phyloP scores from a whole-genome alignment of 306 rosid genomes.

The Citrullus colocynthis region DNA sequence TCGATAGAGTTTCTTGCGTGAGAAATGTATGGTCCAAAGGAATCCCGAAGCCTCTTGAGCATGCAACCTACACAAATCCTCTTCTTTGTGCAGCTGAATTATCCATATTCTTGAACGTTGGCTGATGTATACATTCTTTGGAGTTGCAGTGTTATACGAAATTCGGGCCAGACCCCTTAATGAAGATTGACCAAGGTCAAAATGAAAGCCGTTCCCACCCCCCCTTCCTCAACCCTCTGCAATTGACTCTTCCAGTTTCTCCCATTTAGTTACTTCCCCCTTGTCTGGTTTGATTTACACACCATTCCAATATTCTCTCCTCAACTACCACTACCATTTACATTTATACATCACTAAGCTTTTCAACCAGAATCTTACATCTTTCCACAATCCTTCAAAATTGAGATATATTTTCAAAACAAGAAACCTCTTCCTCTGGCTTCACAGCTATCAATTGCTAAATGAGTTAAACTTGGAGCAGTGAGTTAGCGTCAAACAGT shows the following conservation, averaged over 20 bases:
- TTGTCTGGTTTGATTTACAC: neutral
- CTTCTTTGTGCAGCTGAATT: neutral
- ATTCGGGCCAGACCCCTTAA: neutral
- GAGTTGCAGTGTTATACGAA: neutral
- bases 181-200: neutral
- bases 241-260: neutral
- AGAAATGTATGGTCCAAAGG: neutral
- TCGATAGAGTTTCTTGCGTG: neutral
- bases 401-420: neutral
- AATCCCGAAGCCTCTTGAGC: neutral
- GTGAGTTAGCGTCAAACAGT: neutral
- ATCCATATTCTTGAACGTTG: neutral
- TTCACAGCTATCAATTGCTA: neutral
- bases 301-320: neutral
- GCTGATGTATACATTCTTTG: neutral
- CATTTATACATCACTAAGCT: neutral
- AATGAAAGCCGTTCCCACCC: neutral
- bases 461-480: neutral
- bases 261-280: neutral
- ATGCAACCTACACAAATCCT: neutral
- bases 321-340: neutral
- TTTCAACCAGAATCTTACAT: neutral
- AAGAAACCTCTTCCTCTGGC: neutral
- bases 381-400: neutral
- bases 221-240: neutral